Evolutionary conservation across 306 rosid genomes (phyloP), one percentile per base, ranked within the genome.

Genomic region (Prunus kanzakura): DNA sequence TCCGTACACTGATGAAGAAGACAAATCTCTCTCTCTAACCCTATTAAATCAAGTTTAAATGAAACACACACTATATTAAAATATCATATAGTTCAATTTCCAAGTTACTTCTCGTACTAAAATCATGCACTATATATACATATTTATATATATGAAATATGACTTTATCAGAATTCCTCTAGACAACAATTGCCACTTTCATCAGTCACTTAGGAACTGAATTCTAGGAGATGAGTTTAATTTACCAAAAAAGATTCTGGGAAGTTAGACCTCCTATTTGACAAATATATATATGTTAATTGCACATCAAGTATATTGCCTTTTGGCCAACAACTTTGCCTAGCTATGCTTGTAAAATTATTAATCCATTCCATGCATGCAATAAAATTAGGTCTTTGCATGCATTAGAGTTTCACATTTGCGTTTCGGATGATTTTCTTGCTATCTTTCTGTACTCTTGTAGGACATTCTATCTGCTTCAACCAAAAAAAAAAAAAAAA

Each of bases 1-100:
- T 77, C 67, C 79, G 79, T 72, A 82, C 79, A 77, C 22, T 49
- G 67, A 73, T 73, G 79, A 73, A 77, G 67, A 77, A 77, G 71
- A 77, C 75, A 60, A 77, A 32, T 72, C 54, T 72, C 16, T 69
- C 23, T 10, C 16, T 47, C 64, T 22, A 61, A 38, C 25, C 47
- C 12, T 32, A 35, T 66, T 57, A 49, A 35, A 64, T 71, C 75
- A 65, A 79, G 43, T 32, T 55, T 6, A 73, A 10, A 56, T 35
- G 29, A 67, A 14, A 58, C 45, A 32, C 23, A 66, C 73, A 64
- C 35, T 45, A 41, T 11, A 43, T 67, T 67, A 69, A 23, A 23
- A 69, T 23, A 69, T 23, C 43, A 4, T 49, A 25, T 6, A 30
- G 23, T 64, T 64, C 77, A 73, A 58, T 46, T 45, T 73, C 68